These are phyloP conservation scores for Metschnikowia kofuensis DNA, from an alignment of 805 yeast genomes.

Conservation along the genomic window DNA sequence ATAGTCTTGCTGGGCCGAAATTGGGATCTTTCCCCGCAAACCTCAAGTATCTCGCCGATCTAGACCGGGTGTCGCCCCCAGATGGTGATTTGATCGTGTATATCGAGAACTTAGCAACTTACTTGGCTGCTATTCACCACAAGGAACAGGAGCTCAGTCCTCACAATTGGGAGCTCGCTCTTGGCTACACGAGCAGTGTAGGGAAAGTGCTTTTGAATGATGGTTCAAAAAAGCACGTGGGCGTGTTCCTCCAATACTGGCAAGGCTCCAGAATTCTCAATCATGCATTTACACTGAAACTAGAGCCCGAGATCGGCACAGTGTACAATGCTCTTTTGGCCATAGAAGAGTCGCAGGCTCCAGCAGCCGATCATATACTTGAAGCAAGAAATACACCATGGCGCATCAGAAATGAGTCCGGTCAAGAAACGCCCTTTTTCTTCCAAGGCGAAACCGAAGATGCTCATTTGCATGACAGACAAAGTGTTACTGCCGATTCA, in stretches of 20 bases:
- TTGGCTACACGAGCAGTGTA: constrained; percentile 24
- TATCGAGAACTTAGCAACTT: constrained; percentile 28
- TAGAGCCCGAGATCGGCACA: constrained; percentile 12
- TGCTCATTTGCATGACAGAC: constrained; percentile 1
- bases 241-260: constrained; percentile 38
- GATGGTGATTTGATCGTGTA: constrained; percentile 31
- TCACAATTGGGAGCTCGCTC: constrained; percentile 20
- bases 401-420: constrained; percentile 15
- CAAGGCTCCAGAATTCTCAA: constrained; percentile 28
- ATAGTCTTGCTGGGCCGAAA: constrained; percentile 21
- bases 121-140: constrained; percentile 25
- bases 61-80: constrained; percentile 33
- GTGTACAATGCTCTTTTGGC: constrained; percentile 23
- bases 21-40: constrained; percentile 35
- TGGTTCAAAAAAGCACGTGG: constrained; percentile 21
- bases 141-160: constrained; percentile 21
- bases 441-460: constrained; percentile 18
- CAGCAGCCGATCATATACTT: constrained; percentile 21
- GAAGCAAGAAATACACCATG: constrained; percentile 22
- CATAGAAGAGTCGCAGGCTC: constrained; percentile 14
- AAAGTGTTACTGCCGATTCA: constrained; percentile 1
- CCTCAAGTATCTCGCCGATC: constrained; percentile 33
- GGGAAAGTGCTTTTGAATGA: constrained; percentile 32
- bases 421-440: constrained; percentile 15
- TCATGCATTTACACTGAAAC: constrained; percentile 17